Evolutionary conservation across 148 eudicot species (phyloP), one percentile per base, ranked within the genome.

Genomic region (Vaccinium myrtillus): DNA sequence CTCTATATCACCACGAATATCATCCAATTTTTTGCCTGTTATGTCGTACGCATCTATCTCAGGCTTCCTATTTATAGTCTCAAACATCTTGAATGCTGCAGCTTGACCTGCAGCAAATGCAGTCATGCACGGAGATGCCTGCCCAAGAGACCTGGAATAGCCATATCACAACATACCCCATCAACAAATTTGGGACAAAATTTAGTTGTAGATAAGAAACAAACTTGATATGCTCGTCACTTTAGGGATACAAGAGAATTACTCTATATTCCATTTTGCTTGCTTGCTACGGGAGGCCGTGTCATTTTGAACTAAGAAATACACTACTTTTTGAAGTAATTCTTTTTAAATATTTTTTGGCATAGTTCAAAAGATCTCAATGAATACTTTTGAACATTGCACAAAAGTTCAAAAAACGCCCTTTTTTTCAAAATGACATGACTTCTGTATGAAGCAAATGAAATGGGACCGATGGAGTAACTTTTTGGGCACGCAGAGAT

Each of bases 31-130:
- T 58, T 90, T 88, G 8, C 94, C 94, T 1, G 81, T 70, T 1
- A 77, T 78, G 51, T 92, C 92, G 43, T 86, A 87, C 25, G 93
- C 86, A 75, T 92, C 94, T 67, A 92, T 92, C 50, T 87, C 89
- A 30, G 94, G 94, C 59, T 90, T 87, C 86, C 94, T 85, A 25
- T 87, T 82, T 23, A 92, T 91, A 8, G 92, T 90, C 69, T 91
- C 90, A 77, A 92, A 92, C 94, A 92, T 91, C 86, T 91, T 92
- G 89, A 77, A 89, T 23, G 92, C 93, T 79, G 94, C 94, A 46
- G 94, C 94, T 80, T 75, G 88, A 25, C 93, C 94, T 51, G 93
- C 92, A 15, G 94, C 88, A 84, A 92, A 92, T 71, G 94, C 94
- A 76, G 84, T 86, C 83, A 91, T 56, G 80, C 92, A 91, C 2